phyloP scores from a whole-genome alignment of 202 grass and related monocot species.

The Zizania palustris region DNA sequence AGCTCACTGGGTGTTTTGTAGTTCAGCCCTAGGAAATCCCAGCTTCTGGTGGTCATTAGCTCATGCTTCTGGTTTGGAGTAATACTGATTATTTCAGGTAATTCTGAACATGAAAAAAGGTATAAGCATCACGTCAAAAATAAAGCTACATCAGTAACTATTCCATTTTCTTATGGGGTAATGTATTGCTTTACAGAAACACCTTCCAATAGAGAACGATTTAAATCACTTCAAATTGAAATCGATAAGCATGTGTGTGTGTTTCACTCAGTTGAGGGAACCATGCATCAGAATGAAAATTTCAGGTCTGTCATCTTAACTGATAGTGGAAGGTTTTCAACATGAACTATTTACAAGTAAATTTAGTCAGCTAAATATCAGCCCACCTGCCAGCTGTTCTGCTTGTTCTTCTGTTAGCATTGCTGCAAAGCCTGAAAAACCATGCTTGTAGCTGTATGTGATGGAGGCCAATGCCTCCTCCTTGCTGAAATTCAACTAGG shows the following conservation, averaged over 20 bases:
- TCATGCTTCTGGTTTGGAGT: conserved; percentile 42
- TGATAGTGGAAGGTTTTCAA: neutral
- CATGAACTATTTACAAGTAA: neutral
- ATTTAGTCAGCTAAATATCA: neutral
- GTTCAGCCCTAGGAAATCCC: conserved; percentile 46
- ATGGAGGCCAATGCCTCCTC: conserved; percentile 23
- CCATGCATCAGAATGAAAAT: neutral
- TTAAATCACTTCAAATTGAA: neutral
- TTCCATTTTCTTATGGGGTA: neutral
- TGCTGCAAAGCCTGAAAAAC: conserved; percentile 39
- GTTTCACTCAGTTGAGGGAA: neutral
- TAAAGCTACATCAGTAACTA: neutral
- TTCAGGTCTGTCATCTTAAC: neutral
- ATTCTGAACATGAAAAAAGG: conserved; percentile 33
- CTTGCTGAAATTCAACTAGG: conserved; percentile 25
- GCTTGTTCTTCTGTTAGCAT: conserved; percentile 49
- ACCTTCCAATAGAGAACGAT: neutral
- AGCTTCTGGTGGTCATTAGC: conserved; percentile 51
- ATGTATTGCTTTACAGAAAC: neutral
- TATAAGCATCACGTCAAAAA: conserved; percentile 3
- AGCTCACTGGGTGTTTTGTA: conserved; percentile 34
- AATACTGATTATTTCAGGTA: conserved; percentile 58
- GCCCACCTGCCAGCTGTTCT: conserved; percentile 32
- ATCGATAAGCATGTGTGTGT: neutral
- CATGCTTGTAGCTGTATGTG: conserved; percentile 48